phyloP scores from a whole-genome alignment of 176 grass and related monocot species.

The Canna indica region DNA sequence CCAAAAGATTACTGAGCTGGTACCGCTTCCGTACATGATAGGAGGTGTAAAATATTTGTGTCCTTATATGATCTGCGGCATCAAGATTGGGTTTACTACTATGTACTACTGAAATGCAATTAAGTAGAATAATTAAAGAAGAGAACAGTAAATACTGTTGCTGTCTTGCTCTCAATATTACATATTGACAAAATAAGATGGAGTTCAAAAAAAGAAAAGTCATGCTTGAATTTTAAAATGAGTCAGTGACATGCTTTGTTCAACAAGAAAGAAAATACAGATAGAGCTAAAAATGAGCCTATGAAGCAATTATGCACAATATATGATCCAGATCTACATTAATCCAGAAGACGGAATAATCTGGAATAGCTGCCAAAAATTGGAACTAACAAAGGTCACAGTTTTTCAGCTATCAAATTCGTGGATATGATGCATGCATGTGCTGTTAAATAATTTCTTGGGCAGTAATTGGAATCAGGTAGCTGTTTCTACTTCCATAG shows the following conservation, averaged over 20 bases:
- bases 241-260: background rate
- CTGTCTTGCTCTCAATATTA: background rate
- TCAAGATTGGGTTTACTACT: background rate
- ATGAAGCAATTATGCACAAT: background rate
- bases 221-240: background rate
- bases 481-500: background rate
- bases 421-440: background rate
- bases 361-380: too few species aligned
- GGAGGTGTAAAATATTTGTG: background rate
- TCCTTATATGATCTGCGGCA: background rate
- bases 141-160: background rate
- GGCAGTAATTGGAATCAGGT: background rate
- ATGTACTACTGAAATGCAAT: background rate
- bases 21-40: slow-evolving; percentile 4
- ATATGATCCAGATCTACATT: too few species aligned
- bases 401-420: background rate
- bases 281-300: too few species aligned
- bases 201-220: background rate
- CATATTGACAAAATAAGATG: background rate
- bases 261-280: too few species aligned
- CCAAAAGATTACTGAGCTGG: background rate
- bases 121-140: background rate
- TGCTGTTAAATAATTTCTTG: background rate
- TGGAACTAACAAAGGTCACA: too few species aligned
- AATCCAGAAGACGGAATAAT: too few species aligned